A percentile compares a stretch with the other conserved stretches of the same genome.
phyloP scores from a whole-genome alignment of 352 stramenopile species.

The Globisporangium iwayamae region DNA sequence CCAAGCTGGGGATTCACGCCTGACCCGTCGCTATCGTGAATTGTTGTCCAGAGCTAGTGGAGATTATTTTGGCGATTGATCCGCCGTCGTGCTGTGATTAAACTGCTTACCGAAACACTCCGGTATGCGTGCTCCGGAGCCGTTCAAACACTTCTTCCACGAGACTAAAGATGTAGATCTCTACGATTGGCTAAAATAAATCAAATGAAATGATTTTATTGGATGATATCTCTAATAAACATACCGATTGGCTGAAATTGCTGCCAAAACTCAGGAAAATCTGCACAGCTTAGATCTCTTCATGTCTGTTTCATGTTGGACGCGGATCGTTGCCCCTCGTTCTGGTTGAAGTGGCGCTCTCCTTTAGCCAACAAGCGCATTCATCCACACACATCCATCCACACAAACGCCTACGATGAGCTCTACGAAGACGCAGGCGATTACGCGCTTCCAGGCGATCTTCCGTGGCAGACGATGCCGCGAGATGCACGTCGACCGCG shows the following conservation, averaged over 20 bases:
- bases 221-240: background rate
- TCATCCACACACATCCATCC: background rate
- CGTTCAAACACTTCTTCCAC: background rate
- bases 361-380: background rate
- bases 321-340: background rate
- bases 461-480: constrained; percentile 54
- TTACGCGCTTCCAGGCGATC: constrained; percentile 48
- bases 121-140: no score
- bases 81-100: no score
- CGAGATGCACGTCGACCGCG: constrained; percentile 50
- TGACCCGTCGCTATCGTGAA: no score
- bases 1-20: no score
- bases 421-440: constrained; percentile 9
- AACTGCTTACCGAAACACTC: no score
- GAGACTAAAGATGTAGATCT: background rate
- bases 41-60: no score
- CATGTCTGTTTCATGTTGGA: background rate
- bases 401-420: background rate
- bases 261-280: no score
- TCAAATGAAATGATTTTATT: background rate
- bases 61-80: no score
- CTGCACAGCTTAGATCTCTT: no score
- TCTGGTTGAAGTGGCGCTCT: constrained; percentile 6
- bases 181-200: background rate
- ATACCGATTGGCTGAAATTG: background rate